Percentiles rank a stretch among this genome's conserved stretches.
Evolutionary conservation across 2,329 filamentous ascomycete species (phyloP).

Genomic region (Pyricularia pennisetigena): DNA sequence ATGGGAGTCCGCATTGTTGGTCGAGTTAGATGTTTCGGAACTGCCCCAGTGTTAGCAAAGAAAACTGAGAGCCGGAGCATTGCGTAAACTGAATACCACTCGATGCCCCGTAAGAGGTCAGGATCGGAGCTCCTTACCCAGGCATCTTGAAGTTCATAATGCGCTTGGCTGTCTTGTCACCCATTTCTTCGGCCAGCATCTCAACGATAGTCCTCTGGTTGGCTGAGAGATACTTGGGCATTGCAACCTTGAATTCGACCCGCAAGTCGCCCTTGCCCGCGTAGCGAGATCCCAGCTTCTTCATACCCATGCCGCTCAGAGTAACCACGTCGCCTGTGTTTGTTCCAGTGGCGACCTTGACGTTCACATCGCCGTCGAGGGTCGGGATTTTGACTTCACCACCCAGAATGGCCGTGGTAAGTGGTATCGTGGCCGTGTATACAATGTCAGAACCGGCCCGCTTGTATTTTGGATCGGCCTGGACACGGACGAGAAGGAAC

Average conservation of each 20-base stretch:
- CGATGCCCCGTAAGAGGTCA: background rate
- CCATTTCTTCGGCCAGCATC: constrained; percentile 94
- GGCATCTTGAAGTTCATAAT: constrained; percentile 70
- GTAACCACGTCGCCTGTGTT: constrained; percentile 89
- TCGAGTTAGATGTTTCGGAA: background rate
- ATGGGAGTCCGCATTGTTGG: constrained; percentile 36
- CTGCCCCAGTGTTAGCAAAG: background rate
- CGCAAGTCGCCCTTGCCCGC: constrained; percentile 69
- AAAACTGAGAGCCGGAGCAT: background rate
- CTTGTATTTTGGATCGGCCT: constrained; percentile 82
- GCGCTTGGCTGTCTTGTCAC: constrained; percentile 81
- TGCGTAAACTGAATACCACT: background rate
- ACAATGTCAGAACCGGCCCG: constrained; percentile 82
- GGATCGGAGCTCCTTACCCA: constrained; percentile 30
- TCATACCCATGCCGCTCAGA: constrained; percentile 87
- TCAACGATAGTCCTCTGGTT: constrained; percentile 92
- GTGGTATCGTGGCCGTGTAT: constrained; percentile 81
- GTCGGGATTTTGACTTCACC: constrained; percentile 87
- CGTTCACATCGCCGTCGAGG: constrained; percentile 78
- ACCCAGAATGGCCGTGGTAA: constrained; percentile 87
- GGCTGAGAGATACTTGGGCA: constrained; percentile 87
- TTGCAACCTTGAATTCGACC: constrained; percentile 88
- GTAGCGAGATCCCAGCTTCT: constrained; percentile 61
- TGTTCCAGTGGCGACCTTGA: constrained; percentile 86
- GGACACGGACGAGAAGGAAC: constrained; percentile 82